Evolutionary conservation across 768 basidiomycete genomes (phyloP).

Genomic region (Strobilomyces echinocephalus): DNA sequence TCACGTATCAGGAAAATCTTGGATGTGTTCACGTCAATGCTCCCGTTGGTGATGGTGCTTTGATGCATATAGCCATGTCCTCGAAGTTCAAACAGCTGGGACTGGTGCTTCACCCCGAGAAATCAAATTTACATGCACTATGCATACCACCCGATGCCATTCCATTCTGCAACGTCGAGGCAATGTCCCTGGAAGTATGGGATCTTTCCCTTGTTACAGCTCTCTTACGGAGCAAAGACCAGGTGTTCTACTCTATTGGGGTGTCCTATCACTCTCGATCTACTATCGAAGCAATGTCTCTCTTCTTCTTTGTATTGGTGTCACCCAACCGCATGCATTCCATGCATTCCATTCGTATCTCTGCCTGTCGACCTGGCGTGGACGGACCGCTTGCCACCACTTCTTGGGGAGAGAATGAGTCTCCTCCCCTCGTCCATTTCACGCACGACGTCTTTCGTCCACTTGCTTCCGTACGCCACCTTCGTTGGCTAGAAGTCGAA

Average conservation of each 20-base stretch:
- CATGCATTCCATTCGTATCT: not conserved
- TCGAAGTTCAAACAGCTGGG: not conserved
- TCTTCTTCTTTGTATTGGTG: not conserved
- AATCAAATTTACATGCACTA: not conserved
- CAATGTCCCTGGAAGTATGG: conserved; percentile 1
- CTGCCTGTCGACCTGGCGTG: not conserved
- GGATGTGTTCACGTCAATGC: not conserved
- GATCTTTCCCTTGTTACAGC: not conserved
- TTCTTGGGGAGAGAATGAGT: no score
- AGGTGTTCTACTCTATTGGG: not conserved
- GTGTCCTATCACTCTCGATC: not conserved
- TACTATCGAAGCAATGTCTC: no score
- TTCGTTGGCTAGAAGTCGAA: no score
- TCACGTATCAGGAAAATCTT: not conserved
- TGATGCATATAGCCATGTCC: not conserved
- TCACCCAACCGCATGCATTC: not conserved
- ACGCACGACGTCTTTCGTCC: no score
- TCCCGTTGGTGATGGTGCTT: not conserved
- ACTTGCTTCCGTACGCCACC: no score
- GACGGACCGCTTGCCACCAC: no score
- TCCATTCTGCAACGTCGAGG: not conserved
- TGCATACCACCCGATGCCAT: not conserved
- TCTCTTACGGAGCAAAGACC: not conserved
- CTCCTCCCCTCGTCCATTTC: no score
- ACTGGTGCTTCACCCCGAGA: not conserved